Evolutionary conservation across 768 basidiomycete species (phyloP).

Genomic region (Tulasnella sp.): DNA sequence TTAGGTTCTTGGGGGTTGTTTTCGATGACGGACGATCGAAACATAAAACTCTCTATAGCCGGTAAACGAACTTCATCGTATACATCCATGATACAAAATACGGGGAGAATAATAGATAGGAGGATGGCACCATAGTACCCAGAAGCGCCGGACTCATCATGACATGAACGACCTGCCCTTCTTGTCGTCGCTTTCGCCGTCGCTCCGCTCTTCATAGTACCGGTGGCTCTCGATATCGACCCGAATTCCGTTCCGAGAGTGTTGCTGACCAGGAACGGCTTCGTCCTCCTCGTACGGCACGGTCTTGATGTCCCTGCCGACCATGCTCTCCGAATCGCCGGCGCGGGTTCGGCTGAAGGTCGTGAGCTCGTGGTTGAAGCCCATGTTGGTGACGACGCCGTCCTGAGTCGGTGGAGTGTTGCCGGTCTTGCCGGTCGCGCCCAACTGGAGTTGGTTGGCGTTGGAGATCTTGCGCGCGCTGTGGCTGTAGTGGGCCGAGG

Average conservation of each 20-base stretch:
- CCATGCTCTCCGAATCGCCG: slow-evolving; percentile 13
- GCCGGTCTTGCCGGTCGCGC: background rate
- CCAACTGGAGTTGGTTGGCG: slow-evolving; percentile 6
- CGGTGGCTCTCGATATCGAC: slow-evolving; percentile 32
- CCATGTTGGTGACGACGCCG: slow-evolving; percentile 29
- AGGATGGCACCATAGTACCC: background rate
- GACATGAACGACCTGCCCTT: slow-evolving; percentile 26
- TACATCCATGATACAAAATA: background rate
- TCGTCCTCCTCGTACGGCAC: slow-evolving; percentile 26
- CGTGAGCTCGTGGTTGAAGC: slow-evolving; percentile 32
- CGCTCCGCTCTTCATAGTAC: slow-evolving; percentile 28
- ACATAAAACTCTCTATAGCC: background rate
- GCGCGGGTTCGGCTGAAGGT: slow-evolving; percentile 21
- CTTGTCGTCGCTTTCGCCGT: slow-evolving; percentile 31
- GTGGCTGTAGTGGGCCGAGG: slow-evolving; percentile 12
- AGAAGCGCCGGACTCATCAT: background rate
- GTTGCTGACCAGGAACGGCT: background rate
- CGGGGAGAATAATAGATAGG: background rate
- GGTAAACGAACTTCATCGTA: background rate
- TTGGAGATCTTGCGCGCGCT: background rate
- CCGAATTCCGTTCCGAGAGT: slow-evolving; percentile 15
- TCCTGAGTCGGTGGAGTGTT: slow-evolving; percentile 7
- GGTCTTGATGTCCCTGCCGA: slow-evolving; percentile 24
- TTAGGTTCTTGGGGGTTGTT: no score
- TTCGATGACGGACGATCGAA: background rate